Evolutionary conservation across 1,284 basidiomycete genomes (phyloP).

Genomic region (Ceratorhiza oryzae-sativae): DNA sequence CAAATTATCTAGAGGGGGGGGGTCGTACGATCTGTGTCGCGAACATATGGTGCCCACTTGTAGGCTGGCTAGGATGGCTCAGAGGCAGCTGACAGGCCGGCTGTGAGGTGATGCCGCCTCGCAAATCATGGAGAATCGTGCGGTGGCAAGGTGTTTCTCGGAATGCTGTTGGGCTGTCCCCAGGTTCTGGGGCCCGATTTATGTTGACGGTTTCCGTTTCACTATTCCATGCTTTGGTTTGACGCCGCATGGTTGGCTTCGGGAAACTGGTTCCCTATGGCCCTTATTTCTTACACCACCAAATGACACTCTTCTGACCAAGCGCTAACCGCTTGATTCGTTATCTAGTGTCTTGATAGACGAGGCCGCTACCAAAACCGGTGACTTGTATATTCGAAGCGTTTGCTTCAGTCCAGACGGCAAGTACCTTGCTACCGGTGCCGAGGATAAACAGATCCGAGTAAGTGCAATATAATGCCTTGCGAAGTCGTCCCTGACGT

Average conservation of each 20-base stretch:
- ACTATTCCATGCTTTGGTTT: not conserved
- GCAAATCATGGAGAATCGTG: not conserved
- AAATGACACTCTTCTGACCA: not conserved
- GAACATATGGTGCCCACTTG: not conserved
- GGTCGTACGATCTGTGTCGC: not conserved
- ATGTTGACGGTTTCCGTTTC: not conserved
- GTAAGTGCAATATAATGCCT: constrained; percentile 55
- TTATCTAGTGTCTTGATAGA: constrained; percentile 69
- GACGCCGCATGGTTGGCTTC: not conserved
- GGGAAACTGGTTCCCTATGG: not conserved
- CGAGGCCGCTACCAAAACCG: constrained; percentile 67
- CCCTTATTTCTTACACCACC: not conserved
- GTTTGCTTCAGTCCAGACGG: constrained; percentile 87
- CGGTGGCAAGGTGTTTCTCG: not conserved
- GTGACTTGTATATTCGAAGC: constrained; percentile 83
- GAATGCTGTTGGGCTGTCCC: not conserved
- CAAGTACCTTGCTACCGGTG: constrained; percentile 80
- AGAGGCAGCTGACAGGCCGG: constrained; percentile 1
- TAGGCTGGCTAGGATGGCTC: not conserved
- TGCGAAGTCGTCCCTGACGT: constrained; percentile 3
- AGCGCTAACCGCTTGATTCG: constrained; percentile 1
- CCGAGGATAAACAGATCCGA: constrained; percentile 83
- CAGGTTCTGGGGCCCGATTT: not conserved
- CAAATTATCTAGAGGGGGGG: not conserved
- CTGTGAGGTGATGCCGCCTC: not conserved